A percentile compares a stretch with the other conserved stretches of the same genome.
phyloP scores from a whole-genome alignment of 805 yeast genomes.

The Ogataea siamensis region DNA sequence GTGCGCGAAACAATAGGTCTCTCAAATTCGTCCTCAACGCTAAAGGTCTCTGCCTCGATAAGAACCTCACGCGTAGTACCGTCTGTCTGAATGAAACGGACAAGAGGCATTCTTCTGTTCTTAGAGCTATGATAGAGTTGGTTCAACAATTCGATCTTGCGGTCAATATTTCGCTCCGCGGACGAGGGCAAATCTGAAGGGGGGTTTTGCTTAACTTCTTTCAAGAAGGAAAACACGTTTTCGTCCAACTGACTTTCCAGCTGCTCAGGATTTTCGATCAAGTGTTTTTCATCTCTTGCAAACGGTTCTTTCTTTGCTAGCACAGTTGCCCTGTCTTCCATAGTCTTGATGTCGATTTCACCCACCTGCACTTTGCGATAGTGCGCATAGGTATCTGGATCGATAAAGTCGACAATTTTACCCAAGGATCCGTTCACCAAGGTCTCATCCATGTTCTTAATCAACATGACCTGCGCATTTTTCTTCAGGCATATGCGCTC shows the following conservation, averaged over 20 bases:
- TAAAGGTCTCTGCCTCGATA: constrained; percentile 82
- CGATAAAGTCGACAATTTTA: constrained; percentile 47
- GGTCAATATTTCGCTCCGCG: constrained; percentile 32
- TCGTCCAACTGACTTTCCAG: constrained; percentile 38
- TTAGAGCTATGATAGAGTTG: constrained; percentile 44
- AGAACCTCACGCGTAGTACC: constrained; percentile 72
- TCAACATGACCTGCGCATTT: constrained; percentile 82
- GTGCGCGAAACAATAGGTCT: constrained; percentile 65
- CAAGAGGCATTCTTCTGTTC: constrained; percentile 64
- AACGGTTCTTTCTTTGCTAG: constrained; percentile 16
- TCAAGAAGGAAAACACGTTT: constrained; percentile 48
- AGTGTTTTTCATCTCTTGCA: constrained; percentile 14
- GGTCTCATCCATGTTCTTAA: constrained; percentile 69
- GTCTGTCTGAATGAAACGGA: constrained; percentile 69
- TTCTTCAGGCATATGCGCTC: constrained; percentile 53
- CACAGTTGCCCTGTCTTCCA: constrained; percentile 24
- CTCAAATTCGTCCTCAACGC: constrained; percentile 70
- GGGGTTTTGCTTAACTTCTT: constrained; percentile 17
- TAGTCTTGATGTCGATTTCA: constrained; percentile 13
- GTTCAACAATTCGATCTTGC: constrained; percentile 47
- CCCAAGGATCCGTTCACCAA: constrained; percentile 80
- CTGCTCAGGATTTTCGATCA: constrained; percentile 21
- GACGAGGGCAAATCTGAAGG: constrained; percentile 23
- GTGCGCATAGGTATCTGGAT: constrained; percentile 47
- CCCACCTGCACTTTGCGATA: constrained; percentile 28